A percentile compares a stretch with the other conserved stretches of the same genome.
These are phyloP conservation scores for Delitschia confertaspora DNA, from an alignment of 495 filamentous ascomycete genomes.

Conservation along the genomic window DNA sequence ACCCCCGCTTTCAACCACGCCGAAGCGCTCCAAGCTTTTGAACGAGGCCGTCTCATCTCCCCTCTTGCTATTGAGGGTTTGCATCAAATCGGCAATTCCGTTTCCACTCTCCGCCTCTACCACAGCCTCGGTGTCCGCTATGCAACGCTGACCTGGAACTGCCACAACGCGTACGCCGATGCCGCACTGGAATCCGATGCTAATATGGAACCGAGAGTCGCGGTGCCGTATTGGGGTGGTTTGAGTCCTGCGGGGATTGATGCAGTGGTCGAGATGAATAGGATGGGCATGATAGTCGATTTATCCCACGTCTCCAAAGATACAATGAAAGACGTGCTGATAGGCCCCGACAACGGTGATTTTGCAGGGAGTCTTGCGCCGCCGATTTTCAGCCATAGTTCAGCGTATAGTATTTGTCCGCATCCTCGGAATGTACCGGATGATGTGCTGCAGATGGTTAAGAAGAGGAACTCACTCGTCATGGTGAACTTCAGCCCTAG, in stretches of 20 bases:
- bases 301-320: constrained; percentile 59
- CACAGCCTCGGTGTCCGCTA: constrained; percentile 80
- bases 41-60: constrained; percentile 51
- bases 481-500: constrained; percentile 74
- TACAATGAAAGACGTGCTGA: constrained; percentile 62
- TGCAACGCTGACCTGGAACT: constrained; percentile 86
- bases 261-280: constrained; percentile 69
- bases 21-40: constrained; percentile 53
- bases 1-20: constrained; percentile 48
- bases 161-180: constrained; percentile 84
- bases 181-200: constrained; percentile 52
- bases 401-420: constrained; percentile 55
- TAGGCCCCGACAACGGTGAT: constrained; percentile 41
- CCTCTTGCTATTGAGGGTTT: constrained; percentile 84
- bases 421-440: constrained; percentile 68
- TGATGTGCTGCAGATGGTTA: constrained; percentile 55
- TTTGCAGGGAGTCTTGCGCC: constrained; percentile 47
- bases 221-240: constrained; percentile 39
- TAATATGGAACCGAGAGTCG: constrained; percentile 25
- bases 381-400: constrained; percentile 66
- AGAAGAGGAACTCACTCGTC: constrained; percentile 51
- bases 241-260: constrained; percentile 58
- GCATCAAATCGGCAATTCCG: constrained; percentile 86
- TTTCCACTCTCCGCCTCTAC: constrained; percentile 65
- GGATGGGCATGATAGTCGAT: constrained; percentile 71